Base-by-base conservation (phyloP, 352 stramenopile species). In the Elongisporangium undulatum region DNA sequence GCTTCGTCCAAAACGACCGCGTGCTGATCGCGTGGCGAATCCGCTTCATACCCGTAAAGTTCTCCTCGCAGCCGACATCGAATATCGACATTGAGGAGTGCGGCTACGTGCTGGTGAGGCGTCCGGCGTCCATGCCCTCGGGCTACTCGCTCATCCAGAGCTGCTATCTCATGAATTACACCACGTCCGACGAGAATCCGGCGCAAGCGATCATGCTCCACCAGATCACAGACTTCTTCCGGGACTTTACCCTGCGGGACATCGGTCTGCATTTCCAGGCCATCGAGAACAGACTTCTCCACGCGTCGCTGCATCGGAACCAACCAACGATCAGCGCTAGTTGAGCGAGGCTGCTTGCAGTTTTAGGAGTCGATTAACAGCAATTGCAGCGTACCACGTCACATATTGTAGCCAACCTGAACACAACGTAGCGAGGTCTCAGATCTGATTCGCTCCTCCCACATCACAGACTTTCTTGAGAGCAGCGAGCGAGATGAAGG, bases 21-120 rank as follows among this genome's bases (percentile, higher is more conserved):
- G 65, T 85, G 19, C 72, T 90, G 53, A 79, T 90, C 38, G 74
- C 75, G 20, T 90, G 78, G 78, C 72, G 67, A 29, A 75, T 78
- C 17, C 77, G 71, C 45, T 79, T 87, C 54, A 68, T 89, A 12
- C 74, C 78, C 6, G 60, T 80, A 16, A 68, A 85, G 56, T 88
- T 89, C 60, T 41, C 29, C 8, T 41, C 8, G 9, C 29, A 41
- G 29, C 29, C 29, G 4, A 41, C 29, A 4, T 15, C 4, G 5
- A 41, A 13, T 41, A 41, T 41, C 8, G 8, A 41, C 29, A 41
- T 41, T 9, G 29, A 41, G 5, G 29, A 41, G 13, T 41, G 29
- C 9, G 29, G 29, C 29, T 41, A 41, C 9, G 29, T 13, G 4
- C 4, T 41, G 29, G 29, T 41, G 29, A 41, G 9, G 29, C 29